Base-by-base conservation (phyloP, 1,284 basidiomycete genomes). In the Laetiporus sulphureus region DNA sequence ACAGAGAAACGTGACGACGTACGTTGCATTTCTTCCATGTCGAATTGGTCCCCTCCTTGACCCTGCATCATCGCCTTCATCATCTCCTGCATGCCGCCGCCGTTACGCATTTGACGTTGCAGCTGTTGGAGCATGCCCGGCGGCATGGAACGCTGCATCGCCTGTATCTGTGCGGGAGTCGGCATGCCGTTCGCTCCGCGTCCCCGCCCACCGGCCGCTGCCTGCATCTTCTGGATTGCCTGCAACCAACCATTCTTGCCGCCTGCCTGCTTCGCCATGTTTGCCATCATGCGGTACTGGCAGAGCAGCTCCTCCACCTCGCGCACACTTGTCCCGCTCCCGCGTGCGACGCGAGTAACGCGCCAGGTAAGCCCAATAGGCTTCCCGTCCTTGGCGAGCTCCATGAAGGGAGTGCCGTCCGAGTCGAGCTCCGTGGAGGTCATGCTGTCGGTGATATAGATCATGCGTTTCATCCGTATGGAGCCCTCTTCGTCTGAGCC, bases 401-500 rank as follows among this genome's bases (percentile, higher is more conserved):
- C 81, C 75, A 91, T 83, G 67, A 96, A 95, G 31, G 80, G 74
- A 31, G 82, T 71, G 10, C 95, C 96, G 61, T 99, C 95, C n/a
- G 91, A 95, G 66, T 99, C 93, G 42, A 99, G 79, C 65, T 99
- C 96, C 42, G 71, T 69, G 13, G 83, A 77, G 31, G 92, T 91
- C 95, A 99, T 99, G 56, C 90, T 92, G 65, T 99, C 95, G 18
- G 92, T 97, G 60, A 99, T 98, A 69, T 89, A 99, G 52, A 98
- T 89, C 90, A 99, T 94, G 48, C 93, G 83, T 68, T 98, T 98
- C 81, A 99, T 86, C 46, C 91, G 84, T 51, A 79, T 65, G 1
- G 88, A 83, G 27, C 91, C 91, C 57, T 97, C 95, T 60, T 96
- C 93, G 58, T 92, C 91, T 22, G 85, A 85, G 30, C 90, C 93